These are phyloP conservation scores for Amauroascus niger DNA, from an alignment of 2,329 filamentous ascomycete genomes.

Conservation along the genomic window DNA sequence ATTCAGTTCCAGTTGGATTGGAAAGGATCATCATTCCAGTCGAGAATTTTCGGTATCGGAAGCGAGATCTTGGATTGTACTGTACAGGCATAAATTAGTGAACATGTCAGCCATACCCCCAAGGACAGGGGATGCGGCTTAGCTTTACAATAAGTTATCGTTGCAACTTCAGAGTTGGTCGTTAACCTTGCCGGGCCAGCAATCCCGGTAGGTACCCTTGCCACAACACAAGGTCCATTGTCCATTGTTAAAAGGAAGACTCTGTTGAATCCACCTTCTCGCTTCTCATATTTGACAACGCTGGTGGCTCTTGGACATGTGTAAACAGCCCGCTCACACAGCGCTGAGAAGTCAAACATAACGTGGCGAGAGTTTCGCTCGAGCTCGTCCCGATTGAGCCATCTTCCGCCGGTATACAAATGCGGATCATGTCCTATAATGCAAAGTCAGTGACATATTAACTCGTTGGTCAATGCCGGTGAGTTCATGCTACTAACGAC, in stretches of 20 bases:
- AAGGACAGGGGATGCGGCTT: too few relatives aligned
- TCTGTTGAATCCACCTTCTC: constrained; percentile 21
- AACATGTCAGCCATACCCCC: constrained; percentile 23
- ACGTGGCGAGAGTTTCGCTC: constrained; percentile 10
- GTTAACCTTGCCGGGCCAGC: constrained; percentile 7
- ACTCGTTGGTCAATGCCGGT: too few relatives aligned
- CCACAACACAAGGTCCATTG: constrained; percentile 18
- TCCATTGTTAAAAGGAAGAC: constrained; percentile 23
- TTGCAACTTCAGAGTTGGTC: constrained; percentile 31
- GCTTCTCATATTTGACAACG: constrained; percentile 15
- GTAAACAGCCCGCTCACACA: constrained; percentile 10
- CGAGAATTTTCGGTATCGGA: constrained; percentile 15
- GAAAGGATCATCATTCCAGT: constrained; percentile 15
- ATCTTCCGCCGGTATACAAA: constrained; percentile 12
- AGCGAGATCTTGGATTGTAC: constrained; percentile 12
- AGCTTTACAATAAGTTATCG: constrained; percentile 13
- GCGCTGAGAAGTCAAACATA: constrained; percentile 11
- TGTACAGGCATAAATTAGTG: background rate
- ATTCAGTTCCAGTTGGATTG: constrained; percentile 22
- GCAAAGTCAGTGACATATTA: too few relatives aligned
- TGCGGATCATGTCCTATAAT: constrained; percentile 15
- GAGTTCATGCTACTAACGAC: too few relatives aligned
- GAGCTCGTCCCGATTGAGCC: constrained; percentile 14
- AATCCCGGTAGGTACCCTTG: constrained; percentile 25
- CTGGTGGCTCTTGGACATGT: constrained; percentile 5